These are phyloP conservation scores for Leccinum fallax DNA, from an alignment of 1,284 basidiomycete species.

Conservation along the genomic window DNA sequence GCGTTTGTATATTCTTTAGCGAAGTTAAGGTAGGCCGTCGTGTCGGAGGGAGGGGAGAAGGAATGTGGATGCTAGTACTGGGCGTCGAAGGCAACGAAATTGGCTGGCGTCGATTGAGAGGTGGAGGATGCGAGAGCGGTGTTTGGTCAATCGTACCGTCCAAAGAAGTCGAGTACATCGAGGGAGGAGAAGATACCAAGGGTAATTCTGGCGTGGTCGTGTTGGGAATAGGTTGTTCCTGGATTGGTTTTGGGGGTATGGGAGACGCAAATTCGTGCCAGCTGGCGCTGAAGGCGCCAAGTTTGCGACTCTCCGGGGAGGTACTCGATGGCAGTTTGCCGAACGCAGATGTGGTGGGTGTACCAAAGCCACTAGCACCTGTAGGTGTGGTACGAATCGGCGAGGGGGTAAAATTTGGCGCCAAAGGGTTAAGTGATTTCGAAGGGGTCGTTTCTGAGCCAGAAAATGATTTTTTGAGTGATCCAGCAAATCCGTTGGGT, in stretches of 20 bases:
- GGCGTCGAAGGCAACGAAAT: conserved; percentile 37
- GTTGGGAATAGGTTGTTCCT: conserved; percentile 1
- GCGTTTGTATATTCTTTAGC: conserved; percentile 39
- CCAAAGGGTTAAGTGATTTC: conserved; percentile 30
- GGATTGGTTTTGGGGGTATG: conserved; percentile 5
- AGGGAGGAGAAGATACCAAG: conserved; percentile 19
- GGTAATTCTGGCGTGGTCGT: neutral
- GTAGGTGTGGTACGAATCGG: neutral
- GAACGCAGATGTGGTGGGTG: conserved; percentile 2
- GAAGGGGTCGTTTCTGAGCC: conserved; percentile 11
- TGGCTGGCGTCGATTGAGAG: conserved; percentile 30
- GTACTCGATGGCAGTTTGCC: neutral
- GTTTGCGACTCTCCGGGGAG: neutral
- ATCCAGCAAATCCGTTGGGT: neutral
- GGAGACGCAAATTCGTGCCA: neutral
- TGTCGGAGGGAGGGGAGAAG: conserved; percentile 12
- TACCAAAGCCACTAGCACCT: neutral
- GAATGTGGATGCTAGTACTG: conserved; percentile 25
- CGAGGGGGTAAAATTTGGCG: conserved; percentile 30
- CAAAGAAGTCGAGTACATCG: conserved; percentile 11
- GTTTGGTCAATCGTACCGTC: conserved; percentile 16
- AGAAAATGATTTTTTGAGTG: conserved; percentile 5
- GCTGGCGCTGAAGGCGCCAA: neutral
- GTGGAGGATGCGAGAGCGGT: conserved; percentile 26
- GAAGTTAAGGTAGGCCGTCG: conserved; percentile 27